phyloP scores from a whole-genome alignment of 495 filamentous ascomycete species.

The Hyphodiscus hymeniophilus region DNA sequence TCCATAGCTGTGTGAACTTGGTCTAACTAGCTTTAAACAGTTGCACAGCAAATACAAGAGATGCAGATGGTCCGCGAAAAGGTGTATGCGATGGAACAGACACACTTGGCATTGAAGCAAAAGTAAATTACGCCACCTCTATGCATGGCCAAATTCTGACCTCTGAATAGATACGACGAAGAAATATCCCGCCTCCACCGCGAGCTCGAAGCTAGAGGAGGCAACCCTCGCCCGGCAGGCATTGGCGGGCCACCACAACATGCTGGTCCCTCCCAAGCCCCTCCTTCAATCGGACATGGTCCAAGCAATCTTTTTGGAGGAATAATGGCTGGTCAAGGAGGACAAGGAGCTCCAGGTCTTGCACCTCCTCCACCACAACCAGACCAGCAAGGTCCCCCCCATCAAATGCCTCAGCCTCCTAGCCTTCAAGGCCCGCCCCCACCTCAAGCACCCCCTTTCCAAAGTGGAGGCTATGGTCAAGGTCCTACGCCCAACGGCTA shows the following conservation, averaged over 20 bases:
- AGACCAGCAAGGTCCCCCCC: constrained; percentile 43
- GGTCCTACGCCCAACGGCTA: constrained; percentile 40
- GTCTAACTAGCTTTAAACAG: constrained; percentile 36
- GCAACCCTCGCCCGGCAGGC: constrained; percentile 53
- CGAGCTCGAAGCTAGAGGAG: constrained; percentile 82
- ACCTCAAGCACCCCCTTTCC: constrained; percentile 23
- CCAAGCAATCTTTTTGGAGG: constrained; percentile 87
- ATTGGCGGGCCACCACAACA: constrained; percentile 59
- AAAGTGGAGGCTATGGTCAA: constrained; percentile 33
- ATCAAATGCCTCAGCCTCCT: constrained; percentile 49
- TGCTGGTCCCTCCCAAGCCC: constrained; percentile 69
- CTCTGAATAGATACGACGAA: constrained; percentile 70
- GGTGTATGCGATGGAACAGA: constrained; percentile 82
- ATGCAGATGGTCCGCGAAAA: constrained; percentile 88
- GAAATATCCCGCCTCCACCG: constrained; percentile 77
- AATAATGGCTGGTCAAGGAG: constrained; percentile 87
- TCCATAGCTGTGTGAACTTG: not conserved
- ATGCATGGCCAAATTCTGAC: not conserved
- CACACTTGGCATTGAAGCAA: constrained; percentile 75
- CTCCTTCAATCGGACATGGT: constrained; percentile 83
- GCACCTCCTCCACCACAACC: constrained; percentile 66
- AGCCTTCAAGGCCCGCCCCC: constrained; percentile 32
- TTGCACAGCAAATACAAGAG: constrained; percentile 79
- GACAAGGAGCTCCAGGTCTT: constrained; percentile 75
- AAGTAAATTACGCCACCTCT: constrained; percentile 52